Evolutionary conservation across 73 alveolate genomes (phyloP).

Genomic region (Blepharisma japonicum): DNA sequence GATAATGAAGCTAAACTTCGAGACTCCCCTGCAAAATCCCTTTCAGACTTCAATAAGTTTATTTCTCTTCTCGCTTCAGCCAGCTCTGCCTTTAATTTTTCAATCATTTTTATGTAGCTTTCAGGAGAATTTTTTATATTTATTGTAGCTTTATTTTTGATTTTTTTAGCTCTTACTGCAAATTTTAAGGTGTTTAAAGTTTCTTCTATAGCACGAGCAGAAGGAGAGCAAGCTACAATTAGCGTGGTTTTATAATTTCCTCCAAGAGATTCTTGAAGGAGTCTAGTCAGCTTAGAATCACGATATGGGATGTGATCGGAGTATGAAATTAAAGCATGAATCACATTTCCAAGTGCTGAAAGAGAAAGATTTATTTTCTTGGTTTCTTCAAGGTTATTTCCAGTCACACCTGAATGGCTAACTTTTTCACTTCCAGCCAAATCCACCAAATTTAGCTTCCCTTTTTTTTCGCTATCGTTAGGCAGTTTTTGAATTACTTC

Average conservation of each 20-base stretch:
- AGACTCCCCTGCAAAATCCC: too few relatives aligned
- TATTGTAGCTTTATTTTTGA: slow-evolving; percentile 67
- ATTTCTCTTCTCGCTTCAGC: slow-evolving; percentile 4
- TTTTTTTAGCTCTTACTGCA: slow-evolving; percentile 90
- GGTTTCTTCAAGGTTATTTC: slow-evolving; percentile 91
- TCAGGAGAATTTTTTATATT: slow-evolving; percentile 74
- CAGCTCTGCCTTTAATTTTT: not conserved
- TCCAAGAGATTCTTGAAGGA: slow-evolving; percentile 92
- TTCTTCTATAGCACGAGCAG: slow-evolving; percentile 81
- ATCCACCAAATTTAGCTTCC: slow-evolving; percentile 93
- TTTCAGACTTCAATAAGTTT: not conserved
- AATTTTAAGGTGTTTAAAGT: slow-evolving; percentile 81
- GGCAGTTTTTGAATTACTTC: slow-evolving; percentile 78
- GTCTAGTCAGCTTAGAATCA: slow-evolving; percentile 79
- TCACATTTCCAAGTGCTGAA: slow-evolving; percentile 91
- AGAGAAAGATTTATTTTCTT: slow-evolving; percentile 86
- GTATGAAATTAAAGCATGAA: slow-evolving; percentile 76
- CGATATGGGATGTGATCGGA: slow-evolving; percentile 85
- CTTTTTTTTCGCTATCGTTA: slow-evolving; percentile 87
- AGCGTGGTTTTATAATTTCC: slow-evolving; percentile 91
- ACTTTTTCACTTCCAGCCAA: slow-evolving; percentile 97
- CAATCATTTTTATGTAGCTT: slow-evolving; percentile 27
- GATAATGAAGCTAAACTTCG: too few relatives aligned
- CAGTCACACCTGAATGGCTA: slow-evolving; percentile 84
- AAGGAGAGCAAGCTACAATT: slow-evolving; percentile 89